These are phyloP conservation scores for Jasminum sambac DNA, from an alignment of 257 asterid species.

Conservation along the genomic window DNA sequence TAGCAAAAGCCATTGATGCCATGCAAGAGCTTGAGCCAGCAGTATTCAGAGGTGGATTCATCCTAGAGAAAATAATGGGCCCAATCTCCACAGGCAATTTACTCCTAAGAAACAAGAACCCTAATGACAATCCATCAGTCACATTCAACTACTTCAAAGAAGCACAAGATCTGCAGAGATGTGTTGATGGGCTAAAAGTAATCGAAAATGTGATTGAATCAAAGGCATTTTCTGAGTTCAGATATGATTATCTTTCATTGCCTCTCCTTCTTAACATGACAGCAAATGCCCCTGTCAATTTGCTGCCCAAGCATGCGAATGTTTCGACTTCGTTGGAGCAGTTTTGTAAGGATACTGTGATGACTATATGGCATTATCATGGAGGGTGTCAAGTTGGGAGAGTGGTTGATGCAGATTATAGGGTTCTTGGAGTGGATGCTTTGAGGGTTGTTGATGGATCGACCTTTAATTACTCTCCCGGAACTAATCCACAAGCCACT, in stretches of 20 bases:
- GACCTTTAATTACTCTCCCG: slow-evolving; percentile 69
- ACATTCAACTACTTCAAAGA: slow-evolving; percentile 81
- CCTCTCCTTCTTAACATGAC: slow-evolving; percentile 67
- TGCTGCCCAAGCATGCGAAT: slow-evolving; percentile 65
- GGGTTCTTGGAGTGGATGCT: slow-evolving; percentile 56
- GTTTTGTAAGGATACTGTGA: slow-evolving; percentile 80
- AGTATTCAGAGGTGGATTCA: slow-evolving; percentile 72
- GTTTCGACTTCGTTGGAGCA: slow-evolving; percentile 66
- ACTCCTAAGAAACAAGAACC: slow-evolving; percentile 46
- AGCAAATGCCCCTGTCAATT: slow-evolving; percentile 58
- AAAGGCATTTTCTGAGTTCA: slow-evolving; percentile 49
- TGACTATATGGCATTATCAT: slow-evolving; percentile 95
- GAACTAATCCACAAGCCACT: slow-evolving; percentile 93
- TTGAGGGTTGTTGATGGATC: slow-evolving; percentile 85
- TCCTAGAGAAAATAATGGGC: slow-evolving; percentile 68
- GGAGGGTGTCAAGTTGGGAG: slow-evolving; percentile 79
- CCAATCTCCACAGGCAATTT: slow-evolving; percentile 74
- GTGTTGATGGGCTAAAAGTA: slow-evolving; percentile 61
- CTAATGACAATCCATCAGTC: slow-evolving; percentile 67
- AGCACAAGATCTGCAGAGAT: slow-evolving; percentile 55
- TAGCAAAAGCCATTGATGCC: slow-evolving; percentile 51
- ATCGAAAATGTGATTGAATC: slow-evolving; percentile 68
- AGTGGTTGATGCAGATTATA: slow-evolving; percentile 62
- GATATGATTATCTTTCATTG: slow-evolving; percentile 42
- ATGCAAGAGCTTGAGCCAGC: slow-evolving; percentile 48